Percentiles rank a stretch among this genome's conserved stretches.
These are phyloP conservation scores for Ceratocystis lukuohia DNA, from an alignment of 2,329 filamentous ascomycete genomes.

Conservation along the genomic window DNA sequence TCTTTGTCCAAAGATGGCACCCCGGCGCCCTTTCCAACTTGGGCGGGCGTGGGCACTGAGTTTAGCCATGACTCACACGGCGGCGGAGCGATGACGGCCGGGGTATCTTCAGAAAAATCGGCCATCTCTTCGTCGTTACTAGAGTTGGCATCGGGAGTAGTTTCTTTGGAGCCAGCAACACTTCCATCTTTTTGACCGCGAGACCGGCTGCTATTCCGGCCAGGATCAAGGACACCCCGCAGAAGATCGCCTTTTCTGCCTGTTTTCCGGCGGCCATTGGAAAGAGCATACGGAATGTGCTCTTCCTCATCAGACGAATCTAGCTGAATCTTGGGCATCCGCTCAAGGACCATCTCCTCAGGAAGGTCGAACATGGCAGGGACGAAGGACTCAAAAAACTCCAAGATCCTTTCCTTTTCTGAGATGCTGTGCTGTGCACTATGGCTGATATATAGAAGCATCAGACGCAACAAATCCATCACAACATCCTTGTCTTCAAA, in stretches of 20 bases:
- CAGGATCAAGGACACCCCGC: conserved; percentile 70
- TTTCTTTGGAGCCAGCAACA: conserved; percentile 70
- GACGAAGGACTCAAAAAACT: conserved; percentile 65
- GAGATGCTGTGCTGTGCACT: conserved; percentile 57
- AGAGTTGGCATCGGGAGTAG: conserved; percentile 71
- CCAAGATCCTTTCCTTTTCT: conserved; percentile 60
- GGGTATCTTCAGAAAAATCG: conserved; percentile 44
- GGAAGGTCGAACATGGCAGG: conserved; percentile 64
- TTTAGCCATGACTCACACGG: conserved; percentile 47
- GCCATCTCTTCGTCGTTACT: conserved; percentile 63
- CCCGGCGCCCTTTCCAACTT: conserved; percentile 31
- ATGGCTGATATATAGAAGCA: conserved; percentile 51
- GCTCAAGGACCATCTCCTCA: conserved; percentile 53
- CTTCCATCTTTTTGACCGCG: conserved; percentile 69
- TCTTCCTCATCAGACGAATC: conserved; percentile 66
- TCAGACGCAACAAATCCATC: conserved; percentile 46
- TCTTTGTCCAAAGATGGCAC: conserved; percentile 45
- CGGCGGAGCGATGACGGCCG: conserved; percentile 42
- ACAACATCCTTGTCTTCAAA: conserved; percentile 61
- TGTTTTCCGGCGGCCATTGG: conserved; percentile 51
- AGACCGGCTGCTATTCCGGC: conserved; percentile 55
- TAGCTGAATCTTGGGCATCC: conserved; percentile 54
- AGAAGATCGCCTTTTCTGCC: conserved; percentile 70
- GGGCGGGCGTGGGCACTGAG: conserved; percentile 42
- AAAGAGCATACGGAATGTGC: conserved; percentile 54